A percentile compares a stretch with the other conserved stretches of the same genome.
phyloP scores from a whole-genome alignment of 2,329 filamentous ascomycete genomes.

The Penicillium sumatraense region DNA sequence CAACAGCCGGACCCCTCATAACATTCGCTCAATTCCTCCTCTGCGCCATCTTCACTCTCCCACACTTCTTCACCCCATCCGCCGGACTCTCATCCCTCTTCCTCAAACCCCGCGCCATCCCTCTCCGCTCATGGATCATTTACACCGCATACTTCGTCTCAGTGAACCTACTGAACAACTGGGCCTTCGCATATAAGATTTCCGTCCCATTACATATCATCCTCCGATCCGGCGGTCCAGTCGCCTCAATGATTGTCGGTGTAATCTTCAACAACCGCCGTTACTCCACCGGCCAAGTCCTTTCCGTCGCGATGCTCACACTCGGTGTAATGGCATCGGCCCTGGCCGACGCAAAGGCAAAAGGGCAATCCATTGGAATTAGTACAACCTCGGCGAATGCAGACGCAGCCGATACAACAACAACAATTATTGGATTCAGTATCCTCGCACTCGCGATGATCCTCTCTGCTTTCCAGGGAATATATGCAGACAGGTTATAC shows the following conservation, averaged over 20 bases:
- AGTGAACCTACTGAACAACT: constrained; percentile 96
- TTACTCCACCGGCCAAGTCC: constrained; percentile 78
- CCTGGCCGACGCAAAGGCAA: constrained; percentile 84
- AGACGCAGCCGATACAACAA: constrained; percentile 39
- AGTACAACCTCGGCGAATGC: constrained; percentile 6
- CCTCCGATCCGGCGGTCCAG: constrained; percentile 89
- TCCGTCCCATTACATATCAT: constrained; percentile 98
- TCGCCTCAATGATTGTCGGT: constrained; percentile 92
- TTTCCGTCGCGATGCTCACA: constrained; percentile 82
- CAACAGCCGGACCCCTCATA: constrained; percentile 80
- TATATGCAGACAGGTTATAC: constrained; percentile 93
- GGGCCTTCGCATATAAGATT: constrained; percentile 95
- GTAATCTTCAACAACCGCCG: constrained; percentile 77
- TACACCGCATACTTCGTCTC: constrained; percentile 90
- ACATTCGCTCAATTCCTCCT: constrained; percentile 90
- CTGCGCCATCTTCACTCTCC: constrained; percentile 76
- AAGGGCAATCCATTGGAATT: constrained; percentile 56
- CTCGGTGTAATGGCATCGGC: constrained; percentile 85
- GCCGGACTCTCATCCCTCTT: constrained; percentile 68
- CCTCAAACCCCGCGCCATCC: constrained; percentile 76
- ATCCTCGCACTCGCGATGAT: constrained; percentile 88
- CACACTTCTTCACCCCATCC: constrained; percentile 72
- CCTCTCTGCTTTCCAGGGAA: constrained; percentile 89
- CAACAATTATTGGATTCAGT: constrained; percentile 66
- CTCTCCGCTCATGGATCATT: constrained; percentile 80